Base-by-base conservation (phyloP, 2,329 filamentous ascomycete genomes). In the Ciborinia camelliae region DNA sequence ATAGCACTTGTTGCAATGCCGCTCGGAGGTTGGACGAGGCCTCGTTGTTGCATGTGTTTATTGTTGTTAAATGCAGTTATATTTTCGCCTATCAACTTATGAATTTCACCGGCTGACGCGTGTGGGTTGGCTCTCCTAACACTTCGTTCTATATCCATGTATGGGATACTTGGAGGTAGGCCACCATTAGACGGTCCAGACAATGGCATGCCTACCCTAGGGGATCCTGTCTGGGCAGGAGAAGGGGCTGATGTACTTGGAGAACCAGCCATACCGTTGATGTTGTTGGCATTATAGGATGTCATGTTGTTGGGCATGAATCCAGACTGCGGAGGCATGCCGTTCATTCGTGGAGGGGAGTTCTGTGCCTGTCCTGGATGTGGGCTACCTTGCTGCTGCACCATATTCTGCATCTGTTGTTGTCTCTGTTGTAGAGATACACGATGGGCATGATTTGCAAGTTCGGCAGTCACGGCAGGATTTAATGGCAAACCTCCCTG, bases 381-480 rank as follows among this genome's bases (percentile, higher is more conserved):
- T 52, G 70, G 67, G 32, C 68, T 68, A 66, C 57, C 47, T 26
- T 66, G 54, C 35, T 74, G 72, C 66, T 75, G 74, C 69, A 69
- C 51, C 55, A 59, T 59, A 23, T 45, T 59, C 20, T 68, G 62
- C 30, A 72, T 69, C 12, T 67, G 71, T 58, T 73, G 71, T 64
- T 76, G 76, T 52, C 62, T 61, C 26, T 64, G 62, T 47, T 64
- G 62, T 23, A 60, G 14, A 20, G 89, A 82, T 50, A 90, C 86
- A 51, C 86, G 84, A 63, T 87, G 86, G 20, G 87, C 84, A 71
- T 89, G 87, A 70, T 88, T 79, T 70, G 87, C 81, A 54, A 87
- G 76, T 63, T 81, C 81, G 32, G 84, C 78, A 66, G 87, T 84
- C 3, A 84, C 73, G 51, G 77, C 78, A 9, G 78, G 76, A 58